A percentile compares a stretch with the other conserved stretches of the same genome.
Conservation (phyloP, 805 yeast genomes). For the Candida morakotiae region DNA sequence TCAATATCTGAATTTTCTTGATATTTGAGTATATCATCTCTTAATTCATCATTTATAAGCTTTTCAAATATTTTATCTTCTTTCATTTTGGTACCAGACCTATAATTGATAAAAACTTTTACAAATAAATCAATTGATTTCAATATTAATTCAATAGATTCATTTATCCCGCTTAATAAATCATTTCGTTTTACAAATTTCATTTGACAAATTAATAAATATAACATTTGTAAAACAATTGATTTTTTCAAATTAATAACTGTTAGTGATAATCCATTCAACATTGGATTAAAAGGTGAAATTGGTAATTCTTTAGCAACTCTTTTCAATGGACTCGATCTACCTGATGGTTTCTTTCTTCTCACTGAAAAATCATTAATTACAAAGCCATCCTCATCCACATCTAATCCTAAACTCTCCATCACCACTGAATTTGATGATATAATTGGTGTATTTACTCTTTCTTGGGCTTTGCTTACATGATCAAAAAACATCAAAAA, state of each 20-base stretch:
- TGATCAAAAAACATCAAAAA: conserved; percentile 36
- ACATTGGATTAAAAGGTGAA: conserved; percentile 38
- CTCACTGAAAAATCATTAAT: conserved; percentile 41
- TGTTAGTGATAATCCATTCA: conserved; percentile 41
- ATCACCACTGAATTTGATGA: conserved; percentile 19
- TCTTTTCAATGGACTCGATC: conserved; percentile 9
- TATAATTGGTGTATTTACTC: conserved; percentile 1
- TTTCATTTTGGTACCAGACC: conserved; percentile 21
- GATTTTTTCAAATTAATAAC: conserved; percentile 41
- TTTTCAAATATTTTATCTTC: conserved; percentile 36
- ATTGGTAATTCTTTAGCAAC: conserved; percentile 25
- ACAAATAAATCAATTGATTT: conserved; percentile 30
- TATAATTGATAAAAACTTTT: conserved; percentile 36
- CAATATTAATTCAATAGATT: conserved; percentile 17
- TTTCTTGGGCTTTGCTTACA: conserved; percentile 18
- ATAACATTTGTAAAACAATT: conserved; percentile 39
- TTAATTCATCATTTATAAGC: conserved; percentile 36
- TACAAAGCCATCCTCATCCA: conserved; percentile 43
- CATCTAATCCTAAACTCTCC: conserved; percentile 36
- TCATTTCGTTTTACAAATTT: conserved; percentile 26
- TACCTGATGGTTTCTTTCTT: conserved; percentile 20
- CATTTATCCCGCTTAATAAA: conserved; percentile 14
- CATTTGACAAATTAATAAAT: conserved; percentile 36
- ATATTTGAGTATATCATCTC: conserved; percentile 31
- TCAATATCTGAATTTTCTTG: conserved; percentile 28